A percentile compares a stretch with the other conserved stretches of the same genome.
phyloP scores from a whole-genome alignment of 805 yeast species.

The Myxozyma kluyveri region DNA sequence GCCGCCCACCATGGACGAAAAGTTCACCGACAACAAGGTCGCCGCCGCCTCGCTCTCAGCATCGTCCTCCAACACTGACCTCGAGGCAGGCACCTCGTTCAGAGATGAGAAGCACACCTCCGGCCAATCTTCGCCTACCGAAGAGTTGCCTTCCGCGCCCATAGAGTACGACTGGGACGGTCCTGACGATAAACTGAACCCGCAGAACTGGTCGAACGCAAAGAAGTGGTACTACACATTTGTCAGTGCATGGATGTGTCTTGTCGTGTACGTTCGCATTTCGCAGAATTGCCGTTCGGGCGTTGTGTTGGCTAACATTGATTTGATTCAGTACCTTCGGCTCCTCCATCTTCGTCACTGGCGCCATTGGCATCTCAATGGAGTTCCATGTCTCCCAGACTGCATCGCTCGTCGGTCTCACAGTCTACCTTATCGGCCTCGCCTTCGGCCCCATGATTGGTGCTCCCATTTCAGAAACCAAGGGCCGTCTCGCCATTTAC shows the following conservation, averaged over 20 bases:
- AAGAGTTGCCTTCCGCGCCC: not conserved
- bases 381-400: slow-evolving; percentile 57
- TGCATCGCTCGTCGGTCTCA: slow-evolving; percentile 59
- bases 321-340: slow-evolving; percentile 64
- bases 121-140: too few relatives aligned
- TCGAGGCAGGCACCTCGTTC: too few relatives aligned
- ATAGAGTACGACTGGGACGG: slow-evolving; percentile 31
- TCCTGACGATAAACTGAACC: slow-evolving; percentile 40
- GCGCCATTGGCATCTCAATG: slow-evolving; percentile 52
- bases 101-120: too few relatives aligned
- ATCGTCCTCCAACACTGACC: too few relatives aligned
- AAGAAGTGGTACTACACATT: slow-evolving; percentile 43
- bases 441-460: slow-evolving; percentile 43
- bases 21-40: too few relatives aligned
- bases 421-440: slow-evolving; percentile 57
- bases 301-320: too few relatives aligned
- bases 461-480: slow-evolving; percentile 70
- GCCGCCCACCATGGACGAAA: too few relatives aligned
- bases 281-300: too few relatives aligned
- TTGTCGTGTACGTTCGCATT: slow-evolving; percentile 24
- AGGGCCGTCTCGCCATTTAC: slow-evolving; percentile 61
- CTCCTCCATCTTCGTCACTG: slow-evolving; percentile 66
- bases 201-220: slow-evolving; percentile 39
- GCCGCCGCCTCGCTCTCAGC: too few relatives aligned
- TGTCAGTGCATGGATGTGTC: slow-evolving; percentile 30